Evolutionary conservation across 768 basidiomycete genomes (phyloP), one percentile per base, ranked within the genome.

Genomic region (Paxillus rubicundulus): DNA sequence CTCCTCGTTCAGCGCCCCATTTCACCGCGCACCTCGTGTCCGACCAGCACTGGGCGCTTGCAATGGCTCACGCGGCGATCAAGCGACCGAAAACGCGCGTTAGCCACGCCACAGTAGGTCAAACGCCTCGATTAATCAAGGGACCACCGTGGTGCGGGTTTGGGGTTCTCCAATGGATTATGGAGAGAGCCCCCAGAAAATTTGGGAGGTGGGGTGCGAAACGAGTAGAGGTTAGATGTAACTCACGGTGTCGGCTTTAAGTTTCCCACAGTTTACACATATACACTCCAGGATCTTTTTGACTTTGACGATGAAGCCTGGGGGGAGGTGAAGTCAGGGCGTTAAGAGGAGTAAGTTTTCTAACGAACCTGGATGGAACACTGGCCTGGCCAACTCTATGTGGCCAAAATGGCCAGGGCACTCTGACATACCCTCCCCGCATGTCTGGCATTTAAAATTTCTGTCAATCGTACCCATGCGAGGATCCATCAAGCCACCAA

Each of bases 371-470:
- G 92, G 89, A 71, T 98, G 96, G 66, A 94, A 98, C 32, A 97
- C 92, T n/a, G 96, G 94, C 62, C 93, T 80, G 40, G 92, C 92
- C 65, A 99, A 76, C 74, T 99, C 97, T 65, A 99, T 92, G 70
- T 98, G 95, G 50, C 97, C 97, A 76, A 99, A 99, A 71, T 98
- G 97, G 46, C 97, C 97, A 24, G 97, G 95, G 75, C 97, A 99
- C 70, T 98, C 97, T 16, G 93, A 87, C 95, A 98, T 98, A n/a
- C 95, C 96, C 80, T 99, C 97, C 60, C 94, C 95, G 70, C 97
- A 98, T 27, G 97, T 98, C 77, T 98, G 94, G 70, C 97, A 99
- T 77, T 98, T 98, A 76, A 96, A 95, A 70, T 95, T 94, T 60
- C 93, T 81, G 77, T 95, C 93, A 62, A 95, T 96, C 27, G 93